Conservation (phyloP, 352 stramenopile genomes). For the Globisporangium iwayamae region DNA sequence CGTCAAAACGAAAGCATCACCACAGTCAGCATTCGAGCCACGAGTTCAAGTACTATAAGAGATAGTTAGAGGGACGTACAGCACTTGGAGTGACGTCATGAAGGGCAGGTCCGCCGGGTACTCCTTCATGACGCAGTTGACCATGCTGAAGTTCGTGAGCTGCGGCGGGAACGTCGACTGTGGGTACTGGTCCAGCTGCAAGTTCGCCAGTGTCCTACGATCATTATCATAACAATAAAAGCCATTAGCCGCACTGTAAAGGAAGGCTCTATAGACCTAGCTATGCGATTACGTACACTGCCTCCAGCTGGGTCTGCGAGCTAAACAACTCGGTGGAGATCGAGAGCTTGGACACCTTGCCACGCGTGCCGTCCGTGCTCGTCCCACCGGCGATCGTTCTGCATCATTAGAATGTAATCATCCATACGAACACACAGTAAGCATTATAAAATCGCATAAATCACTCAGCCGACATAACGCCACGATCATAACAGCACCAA, state of each 20-base stretch:
- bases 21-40: background rate
- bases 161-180: constrained; percentile 48
- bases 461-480: too few species aligned
- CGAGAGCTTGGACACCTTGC: constrained; percentile 39
- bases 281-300: constrained; percentile 26
- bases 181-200: constrained; percentile 38
- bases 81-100: constrained; percentile 42
- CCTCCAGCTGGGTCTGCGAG: constrained; percentile 30
- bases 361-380: constrained; percentile 36
- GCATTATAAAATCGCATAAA: background rate
- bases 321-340: constrained; percentile 31
- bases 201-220: constrained; percentile 47
- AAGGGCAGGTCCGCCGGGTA: constrained; percentile 48
- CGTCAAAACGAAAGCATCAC: background rate
- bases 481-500: background rate
- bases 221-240: background rate
- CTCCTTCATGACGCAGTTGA: constrained; percentile 50
- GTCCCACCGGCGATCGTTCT: constrained; percentile 50
- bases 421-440: background rate
- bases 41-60: too few species aligned
- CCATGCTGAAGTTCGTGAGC: constrained; percentile 48
- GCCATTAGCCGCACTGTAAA: background rate
- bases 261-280: background rate
- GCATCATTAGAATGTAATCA: background rate
- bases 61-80: constrained; percentile 31